Conservation (phyloP, 352 stramenopile genomes). For the Globisporangium emineosum region DNA sequence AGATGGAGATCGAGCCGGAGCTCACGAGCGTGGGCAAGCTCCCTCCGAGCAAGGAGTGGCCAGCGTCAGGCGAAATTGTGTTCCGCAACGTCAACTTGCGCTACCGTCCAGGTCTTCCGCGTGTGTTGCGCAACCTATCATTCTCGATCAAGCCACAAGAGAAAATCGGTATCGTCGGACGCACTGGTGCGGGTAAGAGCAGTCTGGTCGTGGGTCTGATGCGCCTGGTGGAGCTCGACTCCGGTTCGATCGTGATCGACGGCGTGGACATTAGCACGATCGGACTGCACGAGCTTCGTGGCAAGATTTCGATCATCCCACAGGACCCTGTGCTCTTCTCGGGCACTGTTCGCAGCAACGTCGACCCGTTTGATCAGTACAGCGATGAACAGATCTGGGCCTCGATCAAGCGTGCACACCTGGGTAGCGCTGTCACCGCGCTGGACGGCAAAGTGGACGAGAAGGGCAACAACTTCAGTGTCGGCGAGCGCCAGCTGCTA, state of each 20-base stretch:
- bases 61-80: constrained; percentile 51
- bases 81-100: constrained; percentile 83
- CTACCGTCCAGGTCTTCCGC: constrained; percentile 64
- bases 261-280: constrained; percentile 30
- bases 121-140: constrained; percentile 46
- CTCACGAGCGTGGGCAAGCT: constrained; percentile 88
- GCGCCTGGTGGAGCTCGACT: constrained; percentile 77
- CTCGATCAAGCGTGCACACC: constrained; percentile 62
- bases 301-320: constrained; percentile 66
- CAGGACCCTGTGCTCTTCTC: constrained; percentile 92
- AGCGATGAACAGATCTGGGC: constrained; percentile 66
- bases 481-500: constrained; percentile 95
- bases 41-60: constrained; percentile 61
- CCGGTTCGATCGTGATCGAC: constrained; percentile 30
- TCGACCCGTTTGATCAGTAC: constrained; percentile 86
- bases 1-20: constrained; percentile 62
- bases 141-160: constrained; percentile 59
- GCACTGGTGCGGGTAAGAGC: constrained; percentile 81
- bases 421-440: constrained; percentile 57
- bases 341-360: constrained; percentile 79
- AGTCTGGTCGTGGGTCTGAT: constrained; percentile 84
- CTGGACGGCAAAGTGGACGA: constrained; percentile 69
- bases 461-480: constrained; percentile 93
- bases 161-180: constrained; percentile 69
- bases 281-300: constrained; percentile 28